Percentiles rank a stretch among this genome's conserved stretches.
Evolutionary conservation across 805 yeast genomes (phyloP).

Genomic region (Wickerhamiella azymoides): DNA sequence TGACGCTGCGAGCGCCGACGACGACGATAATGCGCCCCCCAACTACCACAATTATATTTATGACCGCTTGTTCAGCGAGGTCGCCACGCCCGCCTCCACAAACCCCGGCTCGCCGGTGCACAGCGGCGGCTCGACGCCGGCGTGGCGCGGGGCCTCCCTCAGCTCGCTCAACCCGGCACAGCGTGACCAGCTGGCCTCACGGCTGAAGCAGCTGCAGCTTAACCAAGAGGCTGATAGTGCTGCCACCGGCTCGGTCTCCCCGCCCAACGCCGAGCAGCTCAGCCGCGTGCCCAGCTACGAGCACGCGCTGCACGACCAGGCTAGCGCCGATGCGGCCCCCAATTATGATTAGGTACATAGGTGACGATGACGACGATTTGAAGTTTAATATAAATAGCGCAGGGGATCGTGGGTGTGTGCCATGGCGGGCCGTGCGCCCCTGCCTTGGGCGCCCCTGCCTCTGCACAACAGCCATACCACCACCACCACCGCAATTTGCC

Average conservation of each 20-base stretch:
- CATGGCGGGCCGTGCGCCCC: too few species aligned
- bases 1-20: constrained; percentile 12
- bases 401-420: too few species aligned
- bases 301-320: constrained; percentile 47
- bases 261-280: constrained; percentile 30
- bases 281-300: constrained; percentile 75
- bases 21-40: constrained; percentile 56
- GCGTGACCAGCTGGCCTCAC: constrained; percentile 28
- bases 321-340: constrained; percentile 51
- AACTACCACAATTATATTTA: constrained; percentile 67
- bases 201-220: constrained; percentile 27
- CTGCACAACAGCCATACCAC: neutral
- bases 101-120: constrained; percentile 22
- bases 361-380: neutral
- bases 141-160: constrained; percentile 14
- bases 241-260: constrained; percentile 30
- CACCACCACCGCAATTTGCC: too few species aligned
- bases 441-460: neutral
- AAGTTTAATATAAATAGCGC: too few species aligned
- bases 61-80: constrained; percentile 64
- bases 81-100: constrained; percentile 27
- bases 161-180: constrained; percentile 22
- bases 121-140: constrained; percentile 29
- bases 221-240: constrained; percentile 35
- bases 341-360: constrained; percentile 32